Percentiles rank a stretch among this genome's conserved stretches.
Conservation (phyloP, 768 basidiomycete species). For the Leccinum disarticulatum region DNA sequence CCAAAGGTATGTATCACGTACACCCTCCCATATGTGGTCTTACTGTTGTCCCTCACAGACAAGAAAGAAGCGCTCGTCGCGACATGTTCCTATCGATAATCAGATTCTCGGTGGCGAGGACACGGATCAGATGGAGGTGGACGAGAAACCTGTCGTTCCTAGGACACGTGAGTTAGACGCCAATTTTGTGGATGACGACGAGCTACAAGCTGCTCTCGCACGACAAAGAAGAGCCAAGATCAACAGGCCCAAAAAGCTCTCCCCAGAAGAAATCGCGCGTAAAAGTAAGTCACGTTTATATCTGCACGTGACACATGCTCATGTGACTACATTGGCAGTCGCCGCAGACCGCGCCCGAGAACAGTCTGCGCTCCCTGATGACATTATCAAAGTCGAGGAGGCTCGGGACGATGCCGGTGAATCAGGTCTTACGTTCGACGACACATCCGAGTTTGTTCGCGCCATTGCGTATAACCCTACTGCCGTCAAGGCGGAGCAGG, state of each 20-base stretch:
- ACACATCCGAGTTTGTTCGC: constrained; percentile 95
- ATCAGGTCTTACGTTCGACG: constrained; percentile 81
- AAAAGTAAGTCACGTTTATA: constrained; percentile 51
- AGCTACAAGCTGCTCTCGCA: constrained; percentile 90
- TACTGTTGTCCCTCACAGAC: constrained; percentile 46
- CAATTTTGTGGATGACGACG: constrained; percentile 98
- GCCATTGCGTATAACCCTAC: constrained; percentile 70
- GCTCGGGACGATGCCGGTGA: constrained; percentile 39
- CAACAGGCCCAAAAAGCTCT: constrained; percentile 69
- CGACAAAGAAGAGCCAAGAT: constrained; percentile 81
- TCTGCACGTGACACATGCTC: not conserved
- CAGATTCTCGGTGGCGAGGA: constrained; percentile 28
- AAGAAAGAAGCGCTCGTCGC: constrained; percentile 86
- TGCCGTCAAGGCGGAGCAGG: constrained; percentile 49
- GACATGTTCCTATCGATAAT: constrained; percentile 51
- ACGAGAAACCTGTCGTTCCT: constrained; percentile 67
- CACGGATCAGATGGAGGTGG: constrained; percentile 68
- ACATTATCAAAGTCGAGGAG: constrained; percentile 48
- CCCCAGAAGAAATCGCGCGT: constrained; percentile 79
- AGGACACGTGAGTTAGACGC: constrained; percentile 72
- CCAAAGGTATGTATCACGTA: constrained; percentile 57
- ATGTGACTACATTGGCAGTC: constrained; percentile 43
- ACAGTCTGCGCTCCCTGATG: constrained; percentile 40
- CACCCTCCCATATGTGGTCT: not conserved
- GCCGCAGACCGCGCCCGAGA: constrained; percentile 59